Conservation (phyloP, 1,284 basidiomycete genomes). For the Violaceomyces palustris region DNA sequence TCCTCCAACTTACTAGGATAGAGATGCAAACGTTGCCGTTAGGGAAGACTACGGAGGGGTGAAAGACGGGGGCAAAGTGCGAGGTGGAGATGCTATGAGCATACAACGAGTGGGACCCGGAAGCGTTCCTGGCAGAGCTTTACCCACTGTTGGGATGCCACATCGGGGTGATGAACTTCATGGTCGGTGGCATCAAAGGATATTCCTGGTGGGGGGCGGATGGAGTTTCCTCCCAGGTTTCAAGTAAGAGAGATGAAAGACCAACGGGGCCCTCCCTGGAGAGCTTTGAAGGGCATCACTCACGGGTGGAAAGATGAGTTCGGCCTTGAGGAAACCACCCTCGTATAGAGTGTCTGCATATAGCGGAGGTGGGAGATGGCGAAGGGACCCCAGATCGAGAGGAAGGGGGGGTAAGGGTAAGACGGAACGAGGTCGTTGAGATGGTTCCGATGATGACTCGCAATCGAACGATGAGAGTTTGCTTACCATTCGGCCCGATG, state of each 20-base stretch:
- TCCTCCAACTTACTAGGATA: conserved; percentile 70
- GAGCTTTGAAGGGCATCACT: neutral
- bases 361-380: too few species aligned
- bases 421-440: too few species aligned
- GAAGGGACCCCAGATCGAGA: too few species aligned
- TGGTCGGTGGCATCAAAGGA: conserved; percentile 86
- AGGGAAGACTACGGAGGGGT: conserved; percentile 64
- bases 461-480: too few species aligned
- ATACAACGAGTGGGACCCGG: neutral
- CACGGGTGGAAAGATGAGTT: conserved; percentile 46
- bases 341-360: conserved; percentile 52
- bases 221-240: too few species aligned
- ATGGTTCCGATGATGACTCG: too few species aligned
- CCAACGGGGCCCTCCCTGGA: neutral
- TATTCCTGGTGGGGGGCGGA: conserved; percentile 58
- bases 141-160: conserved; percentile 94
- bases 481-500: conserved; percentile 48
- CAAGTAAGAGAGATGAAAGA: neutral
- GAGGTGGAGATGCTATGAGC: neutral
- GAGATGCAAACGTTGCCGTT: conserved; percentile 92
- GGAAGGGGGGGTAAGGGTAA: too few species aligned
- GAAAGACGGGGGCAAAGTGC: neutral
- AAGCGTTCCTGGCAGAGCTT: too few species aligned
- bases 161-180: conserved; percentile 92
- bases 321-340: conserved; percentile 50